Evolutionary conservation across 805 yeast genomes (phyloP).

Genomic region (Spathaspora boniae): DNA sequence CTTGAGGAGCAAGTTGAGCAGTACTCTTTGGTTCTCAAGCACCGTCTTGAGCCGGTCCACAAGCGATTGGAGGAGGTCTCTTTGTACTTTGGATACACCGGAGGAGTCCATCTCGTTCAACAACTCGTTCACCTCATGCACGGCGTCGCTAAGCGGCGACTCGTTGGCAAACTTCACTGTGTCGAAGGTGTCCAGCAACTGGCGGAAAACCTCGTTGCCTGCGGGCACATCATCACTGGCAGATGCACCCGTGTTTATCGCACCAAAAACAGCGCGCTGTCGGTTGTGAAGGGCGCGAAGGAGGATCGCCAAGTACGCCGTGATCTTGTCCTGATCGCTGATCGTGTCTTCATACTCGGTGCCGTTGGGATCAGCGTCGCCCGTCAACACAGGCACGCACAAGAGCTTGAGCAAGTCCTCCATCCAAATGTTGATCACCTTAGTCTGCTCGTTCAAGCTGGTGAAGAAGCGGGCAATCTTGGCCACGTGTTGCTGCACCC

Average conservation of each 20-base stretch:
- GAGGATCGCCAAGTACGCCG: constrained; percentile 53
- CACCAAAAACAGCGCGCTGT: constrained; percentile 36
- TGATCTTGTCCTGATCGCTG: constrained; percentile 69
- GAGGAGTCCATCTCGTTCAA: constrained; percentile 20
- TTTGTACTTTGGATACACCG: constrained; percentile 11
- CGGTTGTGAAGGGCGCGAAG: constrained; percentile 37
- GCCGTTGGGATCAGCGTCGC: constrained; percentile 55
- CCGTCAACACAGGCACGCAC: constrained; percentile 44
- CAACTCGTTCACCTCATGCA: constrained; percentile 14
- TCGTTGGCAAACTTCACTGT: constrained; percentile 29
- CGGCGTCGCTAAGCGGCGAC: constrained; percentile 29
- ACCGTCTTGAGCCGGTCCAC: constrained; percentile 25
- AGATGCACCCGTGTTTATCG: constrained; percentile 17
- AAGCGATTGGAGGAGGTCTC: constrained; percentile 17
- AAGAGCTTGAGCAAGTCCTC: constrained; percentile 40
- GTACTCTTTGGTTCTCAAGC: constrained; percentile 42
- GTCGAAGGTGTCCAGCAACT: constrained; percentile 18
- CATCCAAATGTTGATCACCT: constrained; percentile 51
- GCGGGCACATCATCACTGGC: constrained; percentile 17
- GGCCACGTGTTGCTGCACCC: constrained; percentile 16
- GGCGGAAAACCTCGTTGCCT: constrained; percentile 17
- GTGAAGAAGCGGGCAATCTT: constrained; percentile 16
- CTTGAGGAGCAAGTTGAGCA: constrained; percentile 37
- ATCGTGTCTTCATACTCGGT: constrained; percentile 77
- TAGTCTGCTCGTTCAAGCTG: constrained; percentile 51